Evolutionary conservation across 345 rosid genomes (phyloP).

Genomic region (Theobroma cacao): DNA sequence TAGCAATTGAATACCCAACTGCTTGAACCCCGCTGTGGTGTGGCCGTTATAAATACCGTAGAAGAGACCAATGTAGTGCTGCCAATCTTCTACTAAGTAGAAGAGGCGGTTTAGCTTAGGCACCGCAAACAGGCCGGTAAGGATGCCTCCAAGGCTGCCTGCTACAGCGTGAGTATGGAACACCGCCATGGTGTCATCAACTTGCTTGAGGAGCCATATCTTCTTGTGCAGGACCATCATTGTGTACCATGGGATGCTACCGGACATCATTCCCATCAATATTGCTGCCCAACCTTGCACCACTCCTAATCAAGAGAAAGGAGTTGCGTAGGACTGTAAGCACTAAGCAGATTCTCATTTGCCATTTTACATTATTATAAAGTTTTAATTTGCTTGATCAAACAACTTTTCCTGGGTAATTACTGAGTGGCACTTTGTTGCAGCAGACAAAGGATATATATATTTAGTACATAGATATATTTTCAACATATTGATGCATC

Average conservation of each 20-base stretch:
- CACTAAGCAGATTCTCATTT: background rate
- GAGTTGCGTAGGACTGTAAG: background rate
- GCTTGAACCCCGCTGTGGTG: slow-evolving; percentile 39
- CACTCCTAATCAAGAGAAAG: slow-evolving; percentile 34
- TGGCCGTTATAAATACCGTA: slow-evolving; percentile 39
- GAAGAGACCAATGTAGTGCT: slow-evolving; percentile 51
- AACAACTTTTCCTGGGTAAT: background rate
- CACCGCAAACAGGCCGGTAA: slow-evolving; percentile 57
- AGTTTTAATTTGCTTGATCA: background rate
- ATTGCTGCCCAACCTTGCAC: slow-evolving; percentile 82
- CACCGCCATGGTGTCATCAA: slow-evolving; percentile 67
- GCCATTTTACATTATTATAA: background rate
- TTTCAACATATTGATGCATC: background rate
- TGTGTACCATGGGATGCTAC: slow-evolving; percentile 72
- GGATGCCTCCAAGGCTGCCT: slow-evolving; percentile 62
- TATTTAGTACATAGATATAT: no score
- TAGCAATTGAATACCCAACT: slow-evolving; percentile 54
- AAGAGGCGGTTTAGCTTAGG: slow-evolving; percentile 61
- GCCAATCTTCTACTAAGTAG: slow-evolving; percentile 31
- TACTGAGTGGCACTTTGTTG: background rate
- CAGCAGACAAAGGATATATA: no score
- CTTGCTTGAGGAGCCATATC: slow-evolving; percentile 50
- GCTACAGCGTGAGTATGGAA: slow-evolving; percentile 76
- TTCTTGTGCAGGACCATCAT: slow-evolving; percentile 79
- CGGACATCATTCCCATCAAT: slow-evolving; percentile 59